Percentiles rank a stretch among this genome's conserved stretches.
Conservation (phyloP, 129 eudicot species). For the Tagetes erecta region DNA sequence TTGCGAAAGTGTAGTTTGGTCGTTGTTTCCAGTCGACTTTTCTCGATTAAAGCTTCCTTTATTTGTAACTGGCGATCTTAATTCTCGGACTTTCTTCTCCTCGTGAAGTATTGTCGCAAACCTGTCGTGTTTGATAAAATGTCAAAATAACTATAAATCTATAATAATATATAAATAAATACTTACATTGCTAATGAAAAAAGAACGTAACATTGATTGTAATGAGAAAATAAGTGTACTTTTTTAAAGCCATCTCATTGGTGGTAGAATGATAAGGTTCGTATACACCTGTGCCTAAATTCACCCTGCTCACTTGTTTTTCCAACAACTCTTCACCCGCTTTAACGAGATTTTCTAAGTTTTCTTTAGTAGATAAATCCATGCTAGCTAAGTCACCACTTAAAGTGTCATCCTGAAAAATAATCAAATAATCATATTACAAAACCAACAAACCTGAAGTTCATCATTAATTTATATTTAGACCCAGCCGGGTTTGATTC, state of each 20-base stretch:
- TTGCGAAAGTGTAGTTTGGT: constrained; percentile 8
- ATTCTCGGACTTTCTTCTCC: constrained; percentile 42
- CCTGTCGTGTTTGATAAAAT: not conserved
- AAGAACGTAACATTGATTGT: not conserved
- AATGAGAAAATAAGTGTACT: not conserved
- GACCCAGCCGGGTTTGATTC: too few species aligned
- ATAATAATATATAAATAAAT: not conserved
- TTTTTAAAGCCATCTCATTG: constrained; percentile 3
- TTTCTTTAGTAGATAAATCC: constrained; percentile 4
- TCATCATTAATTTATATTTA: too few species aligned
- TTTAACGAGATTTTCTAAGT: not conserved
- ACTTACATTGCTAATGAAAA: not conserved
- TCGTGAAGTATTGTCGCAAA: constrained; percentile 33
- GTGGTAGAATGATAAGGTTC: constrained; percentile 2
- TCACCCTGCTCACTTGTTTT: not conserved
- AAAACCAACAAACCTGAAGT: too few species aligned
- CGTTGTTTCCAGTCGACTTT: not conserved
- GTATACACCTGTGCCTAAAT: not conserved
- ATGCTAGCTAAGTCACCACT: not conserved
- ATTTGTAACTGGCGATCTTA: constrained; percentile 37
- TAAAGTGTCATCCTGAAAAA: constrained; percentile 4
- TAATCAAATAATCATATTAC: not conserved
- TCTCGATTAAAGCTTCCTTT: constrained; percentile 9
- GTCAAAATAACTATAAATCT: not conserved
- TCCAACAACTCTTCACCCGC: not conserved